phyloP scores from a whole-genome alignment of 805 yeast species.

The Pichia insulana region DNA sequence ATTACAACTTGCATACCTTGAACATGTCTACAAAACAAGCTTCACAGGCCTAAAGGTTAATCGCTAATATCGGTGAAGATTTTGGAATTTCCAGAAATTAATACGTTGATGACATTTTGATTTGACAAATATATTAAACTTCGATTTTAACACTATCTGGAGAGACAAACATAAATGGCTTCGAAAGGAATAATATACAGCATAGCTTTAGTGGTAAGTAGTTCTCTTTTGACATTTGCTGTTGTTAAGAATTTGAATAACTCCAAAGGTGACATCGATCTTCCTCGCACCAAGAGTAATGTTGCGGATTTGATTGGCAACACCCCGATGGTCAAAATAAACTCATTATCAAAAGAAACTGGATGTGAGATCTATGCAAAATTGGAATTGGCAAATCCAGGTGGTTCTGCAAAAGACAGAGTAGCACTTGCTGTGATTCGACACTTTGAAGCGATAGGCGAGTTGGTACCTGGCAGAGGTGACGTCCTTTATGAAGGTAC shows the following conservation, averaged over 20 bases:
- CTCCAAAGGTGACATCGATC: not conserved
- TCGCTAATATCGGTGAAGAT: no score
- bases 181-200: not conserved
- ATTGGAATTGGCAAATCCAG: slow-evolving; percentile 80
- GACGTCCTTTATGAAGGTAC: slow-evolving; percentile 91
- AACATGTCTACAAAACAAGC: no score
- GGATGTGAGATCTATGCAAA: slow-evolving; percentile 85
- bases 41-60: no score
- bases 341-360: slow-evolving; percentile 60
- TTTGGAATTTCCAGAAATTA: no score
- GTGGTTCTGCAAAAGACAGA: slow-evolving; percentile 92
- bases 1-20: no score
- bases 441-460: slow-evolving; percentile 54
- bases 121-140: no score
- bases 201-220: slow-evolving; percentile 5
- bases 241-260: not conserved
- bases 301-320: slow-evolving; percentile 68
- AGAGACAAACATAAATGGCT: not conserved
- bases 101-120: no score
- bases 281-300: slow-evolving; percentile 14
- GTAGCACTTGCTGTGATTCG: slow-evolving; percentile 81
- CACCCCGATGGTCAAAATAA: slow-evolving; percentile 73
- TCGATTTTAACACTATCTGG: not conserved
- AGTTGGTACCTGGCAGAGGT: slow-evolving; percentile 48
- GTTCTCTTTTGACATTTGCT: slow-evolving; percentile 4